Evolutionary conservation across 441 rosid species (phyloP), one percentile per base, ranked within the genome.

Genomic region (Syzygium malaccense): DNA sequence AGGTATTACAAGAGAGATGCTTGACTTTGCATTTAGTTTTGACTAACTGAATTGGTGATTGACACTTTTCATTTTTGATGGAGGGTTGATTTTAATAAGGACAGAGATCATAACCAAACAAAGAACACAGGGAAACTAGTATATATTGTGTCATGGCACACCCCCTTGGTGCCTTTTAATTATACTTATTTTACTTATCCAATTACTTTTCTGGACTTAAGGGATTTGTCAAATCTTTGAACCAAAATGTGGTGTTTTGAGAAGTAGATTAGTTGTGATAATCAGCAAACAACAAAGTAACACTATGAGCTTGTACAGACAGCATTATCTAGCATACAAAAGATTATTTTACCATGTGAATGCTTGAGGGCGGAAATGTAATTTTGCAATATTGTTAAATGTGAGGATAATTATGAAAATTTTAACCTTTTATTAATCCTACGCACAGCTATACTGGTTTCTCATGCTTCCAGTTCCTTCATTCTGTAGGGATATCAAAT

Each of bases 401-500:
- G 80, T 71, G 80, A 71, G 80, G 80, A 71, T 71, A 26, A 37
- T 33, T 71, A 71, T 37, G 28, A 71, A 41, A 75, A 37, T 41
- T 41, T 75, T 75, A 75, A 75, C 14, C 51, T 75, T 75, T 75
- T 41, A 75, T 75, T 37, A 75, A 23, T 75, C 51, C 49, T 41
- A 75, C 0, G 3, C 15, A 75, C 51, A 75, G n/a, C n/a, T 75
- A 41, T 75, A 4, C 28, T 75, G 83, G 53, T 23, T 75, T 75
- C 51, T 75, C 83, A 75, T 75, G 83, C 83, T 75, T 41, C 53
- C 9, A 41, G 51, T 75, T 41, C 51, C 58, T 14, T 75, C 55
- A 48, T 86, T 49, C 19, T 88, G 49, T 55, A 87, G 89, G 89
- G 89, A 87, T 55, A 79, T 87, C 58, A 87, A 87, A 87, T 87